Conservation (phyloP, 208 protist species). For the Acanthamoeba healyi region DNA sequence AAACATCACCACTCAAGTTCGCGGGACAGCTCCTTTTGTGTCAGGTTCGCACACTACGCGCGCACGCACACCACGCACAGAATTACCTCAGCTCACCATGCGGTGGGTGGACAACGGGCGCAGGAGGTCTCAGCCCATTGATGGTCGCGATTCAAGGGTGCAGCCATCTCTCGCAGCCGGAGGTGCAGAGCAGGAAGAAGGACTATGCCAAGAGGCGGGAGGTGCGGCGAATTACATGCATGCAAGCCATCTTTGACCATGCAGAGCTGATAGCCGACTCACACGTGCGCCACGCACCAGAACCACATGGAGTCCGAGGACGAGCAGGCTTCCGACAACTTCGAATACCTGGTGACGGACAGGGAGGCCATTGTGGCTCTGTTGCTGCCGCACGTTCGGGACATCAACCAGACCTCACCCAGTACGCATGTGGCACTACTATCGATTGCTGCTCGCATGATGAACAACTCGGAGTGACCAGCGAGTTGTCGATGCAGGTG, state of each 20-base stretch:
- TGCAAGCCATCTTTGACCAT: not conserved
- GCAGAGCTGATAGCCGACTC: not conserved
- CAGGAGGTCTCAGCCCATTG: not conserved
- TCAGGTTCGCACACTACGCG: not conserved
- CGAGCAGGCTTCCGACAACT: not conserved
- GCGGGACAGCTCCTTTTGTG: not conserved
- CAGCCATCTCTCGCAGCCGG: not conserved
- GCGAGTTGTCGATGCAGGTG: no score
- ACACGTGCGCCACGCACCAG: not conserved
- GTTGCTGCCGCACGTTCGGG: conserved; percentile 3
- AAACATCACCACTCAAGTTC: not conserved
- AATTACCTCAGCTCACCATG: no score
- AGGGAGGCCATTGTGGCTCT: not conserved
- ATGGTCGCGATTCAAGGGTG: not conserved
- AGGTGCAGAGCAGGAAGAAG: conserved; percentile 31
- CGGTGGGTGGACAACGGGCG: not conserved
- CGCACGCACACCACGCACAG: not conserved
- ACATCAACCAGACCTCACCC: conserved; percentile 25
- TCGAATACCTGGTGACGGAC: not conserved
- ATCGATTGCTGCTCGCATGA: not conserved
- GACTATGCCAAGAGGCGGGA: not conserved
- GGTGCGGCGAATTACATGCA: not conserved
- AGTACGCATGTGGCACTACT: not conserved
- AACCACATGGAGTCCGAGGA: not conserved
- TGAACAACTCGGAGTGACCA: not conserved